Base-by-base conservation (phyloP, 2,329 filamentous ascomycete species). In the Dactylellina drechsleri region DNA sequence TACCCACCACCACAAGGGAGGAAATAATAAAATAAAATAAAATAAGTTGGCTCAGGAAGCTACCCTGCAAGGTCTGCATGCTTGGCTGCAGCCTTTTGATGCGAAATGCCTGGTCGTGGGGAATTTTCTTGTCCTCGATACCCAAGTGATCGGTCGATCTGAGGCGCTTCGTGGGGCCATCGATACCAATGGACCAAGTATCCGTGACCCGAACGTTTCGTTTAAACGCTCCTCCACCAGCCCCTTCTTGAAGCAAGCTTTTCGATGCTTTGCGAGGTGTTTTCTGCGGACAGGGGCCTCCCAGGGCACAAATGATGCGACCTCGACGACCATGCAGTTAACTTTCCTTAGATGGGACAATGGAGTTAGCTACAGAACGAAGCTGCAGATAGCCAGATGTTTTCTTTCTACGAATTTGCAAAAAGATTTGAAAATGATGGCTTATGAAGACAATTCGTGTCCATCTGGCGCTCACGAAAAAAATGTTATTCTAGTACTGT, bases 161-260 rank as follows among this genome's bases (percentile, higher is more conserved):
- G 61, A 45, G 53, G 66, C 66, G 66, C 59, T 28, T 71, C 43
- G 50, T 45, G 43, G 45, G 62, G 59, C 23, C 59, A 71, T 23
- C 43, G 53, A 65, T 71, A 71, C 66, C 66, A 71, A 71, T 71
- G 20, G 66, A 64, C 47, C 43, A 71, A 15, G 66, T 71, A 71
- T 71, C 52, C 52, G 66, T 58, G 52, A 59, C 66, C 66, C 59
- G 66, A 52, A 64, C 66, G 66, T 71, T 64, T 71, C 59, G 58
- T 71, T 56, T 71, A 65, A 64, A 64, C 59, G 58, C 66, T 71
- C 43, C 58, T 15, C 23, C 23, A 23, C 23, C 23, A n/a, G n/a
- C 15, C 43, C 13, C 43, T 47, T n/a, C 43, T 5, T n/a, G 13
- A 47, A 12, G 43, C 43, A 47, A 47, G 43, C 43, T 47, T 47